Evolutionary conservation across 495 filamentous ascomycete species (phyloP), one percentile per base, ranked within the genome.

Genomic region (Glonium stellatum): DNA sequence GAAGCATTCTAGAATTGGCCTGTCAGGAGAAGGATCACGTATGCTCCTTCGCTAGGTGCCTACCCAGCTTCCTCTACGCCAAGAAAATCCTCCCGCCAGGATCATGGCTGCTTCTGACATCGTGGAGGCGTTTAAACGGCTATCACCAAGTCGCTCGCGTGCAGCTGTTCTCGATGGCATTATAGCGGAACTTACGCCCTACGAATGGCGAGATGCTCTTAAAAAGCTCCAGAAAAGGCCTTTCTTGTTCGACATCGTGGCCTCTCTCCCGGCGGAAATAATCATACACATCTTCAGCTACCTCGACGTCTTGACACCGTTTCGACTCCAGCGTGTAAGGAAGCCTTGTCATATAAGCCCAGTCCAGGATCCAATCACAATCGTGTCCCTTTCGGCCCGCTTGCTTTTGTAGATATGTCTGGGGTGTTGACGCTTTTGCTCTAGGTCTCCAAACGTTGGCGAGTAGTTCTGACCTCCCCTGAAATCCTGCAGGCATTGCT

Each of bases 381-480:
- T 31, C 27, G 6, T 31, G 27, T 31, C 27, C 6, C 27, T 31
- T 31, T 31, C 27, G 27, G 27, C 27, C 6, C 27, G 27, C 27
- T 31, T 3, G 27, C 27, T 6, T 31, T 31, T 31, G 27, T 31
- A 31, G 27, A 31, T 58, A 27, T 57, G 25, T n/a, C 4, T 25
- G 15, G 1, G 15, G 27, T 1, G 6, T 31, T 31, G 27, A 31
- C 6, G 6, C 2, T 31, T 31, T 31, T 31, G 27, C 6, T 37
- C 4, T 36, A 67, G 65, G 65, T 67, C 12, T 67, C 57, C 9
- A 61, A 55, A 25, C 48, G 36, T 15, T 67, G 65, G 65, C 23
- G 41, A 44, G 25, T 5, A 4, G 11, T 58, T 12, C 36, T 63
- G 1, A 48, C 44, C 27, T 39, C 48, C 54, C 37, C 57, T 18